Conservation (phyloP, 1,284 basidiomycete genomes). For the Inonotus obliquus region DNA sequence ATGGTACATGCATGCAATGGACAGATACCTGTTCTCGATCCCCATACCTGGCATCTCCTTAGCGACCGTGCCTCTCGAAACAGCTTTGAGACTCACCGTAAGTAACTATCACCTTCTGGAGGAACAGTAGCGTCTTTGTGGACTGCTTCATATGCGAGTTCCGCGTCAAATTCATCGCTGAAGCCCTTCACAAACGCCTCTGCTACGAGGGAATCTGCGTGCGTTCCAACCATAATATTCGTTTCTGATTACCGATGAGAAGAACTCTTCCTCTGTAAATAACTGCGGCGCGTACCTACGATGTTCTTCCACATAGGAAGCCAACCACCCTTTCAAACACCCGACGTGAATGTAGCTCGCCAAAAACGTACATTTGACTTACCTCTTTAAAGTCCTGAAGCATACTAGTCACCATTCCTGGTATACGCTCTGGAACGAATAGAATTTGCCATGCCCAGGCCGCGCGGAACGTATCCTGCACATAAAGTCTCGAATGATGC, state of each 20-base stretch:
- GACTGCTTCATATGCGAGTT: constrained; percentile 71
- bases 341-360: background rate
- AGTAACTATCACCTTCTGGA: constrained; percentile 56
- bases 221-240: constrained; percentile 76
- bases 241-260: constrained; percentile 40
- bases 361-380: background rate
- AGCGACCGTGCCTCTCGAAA: background rate
- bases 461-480: constrained; percentile 73
- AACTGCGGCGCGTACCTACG: constrained; percentile 42
- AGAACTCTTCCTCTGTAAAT: background rate
- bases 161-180: constrained; percentile 52
- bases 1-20: background rate
- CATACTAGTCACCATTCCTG: constrained; percentile 77
- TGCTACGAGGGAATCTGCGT: constrained; percentile 77
- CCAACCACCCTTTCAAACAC: constrained; percentile 61
- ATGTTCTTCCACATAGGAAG: constrained; percentile 91
- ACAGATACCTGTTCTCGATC: constrained; percentile 66
- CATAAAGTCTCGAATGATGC: background rate
- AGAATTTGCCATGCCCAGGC: constrained; percentile 77
- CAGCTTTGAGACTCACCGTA: constrained; percentile 35
- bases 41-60: constrained; percentile 43
- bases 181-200: constrained; percentile 71
- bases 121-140: constrained; percentile 71
- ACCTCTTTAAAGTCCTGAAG: constrained; percentile 72
- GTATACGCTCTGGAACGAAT: constrained; percentile 69